Conservation (phyloP, 495 filamentous ascomycete species). For the Ascodesmis nigricans region DNA sequence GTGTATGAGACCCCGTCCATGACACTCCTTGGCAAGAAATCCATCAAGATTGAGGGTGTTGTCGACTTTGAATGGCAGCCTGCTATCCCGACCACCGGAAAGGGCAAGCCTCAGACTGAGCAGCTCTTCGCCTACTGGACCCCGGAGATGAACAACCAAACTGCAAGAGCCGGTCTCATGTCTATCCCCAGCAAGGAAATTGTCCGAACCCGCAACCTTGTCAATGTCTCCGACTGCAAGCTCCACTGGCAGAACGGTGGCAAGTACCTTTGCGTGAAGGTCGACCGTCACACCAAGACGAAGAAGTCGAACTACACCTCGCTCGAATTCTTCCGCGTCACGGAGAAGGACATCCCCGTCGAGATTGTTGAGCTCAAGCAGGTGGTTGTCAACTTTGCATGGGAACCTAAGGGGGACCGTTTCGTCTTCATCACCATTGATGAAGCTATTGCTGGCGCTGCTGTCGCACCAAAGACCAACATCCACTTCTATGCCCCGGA, state of each 20-base stretch:
- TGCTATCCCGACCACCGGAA: slow-evolving; percentile 44
- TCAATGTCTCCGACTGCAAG: slow-evolving; percentile 93
- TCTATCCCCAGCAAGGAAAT: slow-evolving; percentile 82
- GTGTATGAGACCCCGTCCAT: slow-evolving; percentile 87
- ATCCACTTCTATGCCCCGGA: slow-evolving; percentile 94
- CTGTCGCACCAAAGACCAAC: slow-evolving; percentile 79
- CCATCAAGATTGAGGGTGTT: slow-evolving; percentile 85
- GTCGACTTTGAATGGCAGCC: slow-evolving; percentile 98
- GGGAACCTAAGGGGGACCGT: slow-evolving; percentile 91
- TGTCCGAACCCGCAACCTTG: slow-evolving; percentile 81
- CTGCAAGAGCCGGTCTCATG: slow-evolving; percentile 93
- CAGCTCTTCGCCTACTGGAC: slow-evolving; percentile 98
- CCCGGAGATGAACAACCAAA: slow-evolving; percentile 91
- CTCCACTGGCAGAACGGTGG: slow-evolving; percentile 92
- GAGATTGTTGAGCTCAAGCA: slow-evolving; percentile 97
- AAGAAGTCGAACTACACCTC: slow-evolving; percentile 95
- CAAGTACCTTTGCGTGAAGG: slow-evolving; percentile 89
- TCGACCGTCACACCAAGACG: slow-evolving; percentile 94
- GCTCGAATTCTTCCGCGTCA: slow-evolving; percentile 90
- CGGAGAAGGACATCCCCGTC: slow-evolving; percentile 90
- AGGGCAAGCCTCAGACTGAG: slow-evolving; percentile 44
- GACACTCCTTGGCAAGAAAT: slow-evolving; percentile 68
- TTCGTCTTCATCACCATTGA: slow-evolving; percentile 94
- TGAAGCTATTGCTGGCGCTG: slow-evolving; percentile 53
- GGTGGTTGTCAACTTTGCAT: slow-evolving; percentile 95